A percentile compares a stretch with the other conserved stretches of the same genome.
Evolutionary conservation across 1,139 yeast species (phyloP).

Genomic region (Chernovozyma aurita): DNA sequence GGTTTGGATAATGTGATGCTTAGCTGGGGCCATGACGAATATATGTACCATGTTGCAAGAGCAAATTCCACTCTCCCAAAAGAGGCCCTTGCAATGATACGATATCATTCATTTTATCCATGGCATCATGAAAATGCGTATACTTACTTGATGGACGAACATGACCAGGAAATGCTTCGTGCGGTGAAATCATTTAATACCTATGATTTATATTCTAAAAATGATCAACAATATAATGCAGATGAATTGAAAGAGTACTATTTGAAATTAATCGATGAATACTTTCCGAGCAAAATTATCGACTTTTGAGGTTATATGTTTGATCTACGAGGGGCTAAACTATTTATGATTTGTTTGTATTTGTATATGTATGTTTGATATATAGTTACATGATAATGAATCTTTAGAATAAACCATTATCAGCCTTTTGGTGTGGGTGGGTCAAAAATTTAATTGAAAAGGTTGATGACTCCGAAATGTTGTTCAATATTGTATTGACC

Average conservation of each 20-base stretch:
- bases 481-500: slow-evolving; percentile 85
- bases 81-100: slow-evolving; percentile 68
- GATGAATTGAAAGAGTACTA: slow-evolving; percentile 55
- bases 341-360: not conserved
- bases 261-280: slow-evolving; percentile 61
- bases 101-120: slow-evolving; percentile 74
- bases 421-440: too few relatives aligned
- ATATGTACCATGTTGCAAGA: slow-evolving; percentile 70
- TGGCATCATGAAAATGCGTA: slow-evolving; percentile 75
- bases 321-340: too few relatives aligned
- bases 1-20: slow-evolving; percentile 69
- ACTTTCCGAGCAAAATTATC: slow-evolving; percentile 52
- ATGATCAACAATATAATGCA: slow-evolving; percentile 44
- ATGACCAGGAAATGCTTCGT: slow-evolving; percentile 56
- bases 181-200: slow-evolving; percentile 66
- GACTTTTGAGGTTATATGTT: slow-evolving; percentile 57
- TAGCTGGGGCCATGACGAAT: slow-evolving; percentile 80
- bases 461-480: slow-evolving; percentile 65
- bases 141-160: slow-evolving; percentile 59
- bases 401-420: not conserved
- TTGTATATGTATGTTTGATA: not conserved
- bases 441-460: slow-evolving; percentile 23
- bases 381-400: too few relatives aligned
- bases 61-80: slow-evolving; percentile 58
- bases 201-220: slow-evolving; percentile 65